These are phyloP conservation scores for Allomyces arbusculus DNA, from an alignment of 192 early-diverging fungal species.

Conservation along the genomic window DNA sequence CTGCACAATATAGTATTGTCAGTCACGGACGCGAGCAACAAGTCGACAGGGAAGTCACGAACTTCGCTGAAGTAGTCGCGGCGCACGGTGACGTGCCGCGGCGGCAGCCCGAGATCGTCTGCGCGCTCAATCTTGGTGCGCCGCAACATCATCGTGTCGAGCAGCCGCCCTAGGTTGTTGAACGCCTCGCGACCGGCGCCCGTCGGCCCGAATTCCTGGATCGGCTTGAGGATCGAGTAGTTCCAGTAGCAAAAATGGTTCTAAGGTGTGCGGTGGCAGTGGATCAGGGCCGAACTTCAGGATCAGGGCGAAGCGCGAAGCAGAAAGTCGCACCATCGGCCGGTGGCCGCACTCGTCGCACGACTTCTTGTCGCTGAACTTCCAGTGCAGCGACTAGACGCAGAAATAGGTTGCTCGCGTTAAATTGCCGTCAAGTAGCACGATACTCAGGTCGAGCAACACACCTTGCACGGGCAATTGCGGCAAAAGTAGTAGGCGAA, in stretches of 20 bases:
- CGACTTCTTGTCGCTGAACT: constrained; percentile 23
- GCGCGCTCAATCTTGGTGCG: constrained; percentile 75
- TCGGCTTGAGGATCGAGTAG: constrained; percentile 70
- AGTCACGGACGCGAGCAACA: too few relatives aligned
- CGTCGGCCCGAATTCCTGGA: constrained; percentile 48
- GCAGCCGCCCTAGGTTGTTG: constrained; percentile 45
- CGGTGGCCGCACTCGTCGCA: constrained; percentile 38
- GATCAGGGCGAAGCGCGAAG: neutral
- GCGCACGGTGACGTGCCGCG: constrained; percentile 54
- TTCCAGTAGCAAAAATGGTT: constrained; percentile 76
- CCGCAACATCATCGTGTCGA: constrained; percentile 75
- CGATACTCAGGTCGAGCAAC: too few relatives aligned
- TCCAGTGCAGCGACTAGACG: constrained; percentile 34
- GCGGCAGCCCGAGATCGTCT: constrained; percentile 70
- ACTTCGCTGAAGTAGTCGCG: constrained; percentile 60
- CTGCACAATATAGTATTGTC: neutral
- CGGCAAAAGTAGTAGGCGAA: constrained; percentile 76
- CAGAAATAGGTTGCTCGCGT: too few relatives aligned
- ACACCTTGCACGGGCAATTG: constrained; percentile 32
- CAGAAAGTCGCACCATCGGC: constrained; percentile 15
- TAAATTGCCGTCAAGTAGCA: too few relatives aligned
- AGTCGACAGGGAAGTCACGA: too few relatives aligned
- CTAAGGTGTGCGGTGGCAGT: neutral
- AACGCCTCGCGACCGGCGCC: constrained; percentile 44
- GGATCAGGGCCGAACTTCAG: neutral